These are phyloP conservation scores for Alnus glutinosa DNA, from an alignment of 306 rosid species.

Conservation along the genomic window DNA sequence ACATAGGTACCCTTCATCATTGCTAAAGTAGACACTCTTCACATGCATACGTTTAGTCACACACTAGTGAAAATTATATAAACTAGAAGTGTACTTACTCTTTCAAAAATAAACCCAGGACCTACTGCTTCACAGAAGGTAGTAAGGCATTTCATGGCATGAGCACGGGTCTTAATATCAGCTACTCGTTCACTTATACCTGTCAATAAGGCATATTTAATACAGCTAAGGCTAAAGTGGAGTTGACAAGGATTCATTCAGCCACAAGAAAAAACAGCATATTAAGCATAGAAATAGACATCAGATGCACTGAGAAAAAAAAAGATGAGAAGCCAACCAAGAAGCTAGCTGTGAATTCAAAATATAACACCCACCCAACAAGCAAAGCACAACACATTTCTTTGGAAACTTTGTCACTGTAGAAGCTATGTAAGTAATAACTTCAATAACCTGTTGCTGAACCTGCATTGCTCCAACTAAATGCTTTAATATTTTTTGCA, in stretches of 20 bases:
- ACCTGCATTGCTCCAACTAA: slow-evolving; percentile 59
- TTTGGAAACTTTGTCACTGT: slow-evolving; percentile 78
- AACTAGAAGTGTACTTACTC: slow-evolving; percentile 57
- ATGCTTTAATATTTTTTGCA: slow-evolving; percentile 15
- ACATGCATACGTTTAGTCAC: background rate
- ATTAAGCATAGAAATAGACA: background rate
- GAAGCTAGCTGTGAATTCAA: slow-evolving; percentile 4
- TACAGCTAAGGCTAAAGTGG: background rate
- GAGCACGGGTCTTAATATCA: slow-evolving; percentile 92
- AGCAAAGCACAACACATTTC: slow-evolving; percentile 93
- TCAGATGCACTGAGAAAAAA: background rate
- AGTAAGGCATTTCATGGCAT: slow-evolving; percentile 95
- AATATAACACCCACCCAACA: slow-evolving; percentile 60
- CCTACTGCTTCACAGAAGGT: slow-evolving; percentile 87
- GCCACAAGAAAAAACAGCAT: slow-evolving; percentile 14
- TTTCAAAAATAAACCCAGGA: slow-evolving; percentile 96
- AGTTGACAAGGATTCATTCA: slow-evolving; percentile 1
- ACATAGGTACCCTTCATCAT: background rate
- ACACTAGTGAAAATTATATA: slow-evolving; percentile 2
- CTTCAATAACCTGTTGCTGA: slow-evolving; percentile 96
- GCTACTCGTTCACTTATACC: slow-evolving; percentile 98
- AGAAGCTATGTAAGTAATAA: slow-evolving; percentile 68
- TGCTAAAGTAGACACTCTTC: background rate
- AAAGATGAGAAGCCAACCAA: background rate
- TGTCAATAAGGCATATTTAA: slow-evolving; percentile 30